A percentile compares a stretch with the other conserved stretches of the same genome.
Evolutionary conservation across 208 protist genomes (phyloP).

Genomic region (Wallacemonas sp.): DNA sequence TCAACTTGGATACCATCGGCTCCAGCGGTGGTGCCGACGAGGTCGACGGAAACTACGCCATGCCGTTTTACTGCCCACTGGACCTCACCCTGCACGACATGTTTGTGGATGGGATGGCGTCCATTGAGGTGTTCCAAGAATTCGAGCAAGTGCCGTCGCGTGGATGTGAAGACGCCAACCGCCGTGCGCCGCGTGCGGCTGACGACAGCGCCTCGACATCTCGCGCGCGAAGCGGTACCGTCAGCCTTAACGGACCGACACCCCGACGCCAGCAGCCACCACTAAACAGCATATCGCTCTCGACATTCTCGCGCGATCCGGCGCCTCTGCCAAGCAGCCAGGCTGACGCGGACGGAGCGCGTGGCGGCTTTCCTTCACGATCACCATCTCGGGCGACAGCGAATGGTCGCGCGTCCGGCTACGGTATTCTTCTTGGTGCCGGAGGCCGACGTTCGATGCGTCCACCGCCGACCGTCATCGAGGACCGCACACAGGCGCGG

Average conservation of each 20-base stretch:
- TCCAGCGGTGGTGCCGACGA: conserved; percentile 44
- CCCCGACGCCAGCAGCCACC: neutral
- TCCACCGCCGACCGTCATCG: conserved; percentile 33
- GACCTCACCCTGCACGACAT: conserved; percentile 84
- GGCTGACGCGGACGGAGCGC: neutral
- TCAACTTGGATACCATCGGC: conserved; percentile 85
- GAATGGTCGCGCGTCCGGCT: conserved; percentile 33
- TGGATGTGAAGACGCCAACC: neutral
- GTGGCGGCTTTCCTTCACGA: neutral
- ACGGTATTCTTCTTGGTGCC: conserved; percentile 70
- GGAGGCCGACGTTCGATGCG: conserved; percentile 81
- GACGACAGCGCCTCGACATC: neutral
- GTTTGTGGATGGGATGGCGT: conserved; percentile 71
- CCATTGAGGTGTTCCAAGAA: conserved; percentile 82
- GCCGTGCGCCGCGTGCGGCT: conserved; percentile 5
- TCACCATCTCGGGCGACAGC: neutral
- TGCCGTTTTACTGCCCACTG: conserved; percentile 87
- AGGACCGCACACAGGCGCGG: neutral
- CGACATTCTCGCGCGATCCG: neutral
- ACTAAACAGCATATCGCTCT: neutral
- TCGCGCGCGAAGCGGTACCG: neutral
- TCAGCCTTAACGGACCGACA: neutral
- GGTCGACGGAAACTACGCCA: conserved; percentile 56
- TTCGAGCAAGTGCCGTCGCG: conserved; percentile 19
- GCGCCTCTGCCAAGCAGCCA: neutral